Evolutionary conservation across 331 rosid species (phyloP).

Genomic region (Prunus yedoensis): DNA sequence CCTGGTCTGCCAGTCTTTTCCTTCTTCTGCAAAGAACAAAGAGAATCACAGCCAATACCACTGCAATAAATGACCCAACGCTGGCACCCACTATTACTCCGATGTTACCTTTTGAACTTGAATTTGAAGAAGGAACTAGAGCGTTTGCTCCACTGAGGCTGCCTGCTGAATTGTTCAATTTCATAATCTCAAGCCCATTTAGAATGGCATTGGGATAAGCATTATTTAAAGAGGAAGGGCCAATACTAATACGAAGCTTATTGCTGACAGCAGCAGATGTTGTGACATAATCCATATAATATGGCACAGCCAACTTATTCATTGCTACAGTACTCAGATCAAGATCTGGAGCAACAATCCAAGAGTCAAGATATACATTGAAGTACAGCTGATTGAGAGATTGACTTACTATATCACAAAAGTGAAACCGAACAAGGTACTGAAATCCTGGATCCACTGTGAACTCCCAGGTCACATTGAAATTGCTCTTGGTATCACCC

Average conservation of each 20-base stretch:
- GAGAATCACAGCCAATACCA: slow-evolving; percentile 39
- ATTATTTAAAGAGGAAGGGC: slow-evolving; percentile 37
- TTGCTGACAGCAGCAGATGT: slow-evolving; percentile 19
- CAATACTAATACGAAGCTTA: slow-evolving; percentile 54
- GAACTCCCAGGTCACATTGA: slow-evolving; percentile 81
- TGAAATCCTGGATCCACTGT: slow-evolving; percentile 62
- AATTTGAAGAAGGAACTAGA: slow-evolving; percentile 14
- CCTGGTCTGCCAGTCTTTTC: slow-evolving; percentile 36
- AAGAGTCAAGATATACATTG: slow-evolving; percentile 58
- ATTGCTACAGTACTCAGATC: slow-evolving; percentile 25
- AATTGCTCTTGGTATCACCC: slow-evolving; percentile 35
- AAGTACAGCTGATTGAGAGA: slow-evolving; percentile 57
- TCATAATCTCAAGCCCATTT: slow-evolving; percentile 89
- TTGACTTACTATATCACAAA: slow-evolving; percentile 69
- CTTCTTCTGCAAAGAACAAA: slow-evolving; percentile 47
- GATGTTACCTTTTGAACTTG: slow-evolving; percentile 46
- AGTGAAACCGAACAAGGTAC: slow-evolving; percentile 75
- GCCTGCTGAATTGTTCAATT: slow-evolving; percentile 65
- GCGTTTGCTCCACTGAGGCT: slow-evolving; percentile 44
- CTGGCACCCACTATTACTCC: slow-evolving; percentile 54
- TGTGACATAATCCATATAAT: slow-evolving; percentile 47
- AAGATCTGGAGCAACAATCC: slow-evolving; percentile 36
- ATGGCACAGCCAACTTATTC: slow-evolving; percentile 50
- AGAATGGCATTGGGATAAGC: slow-evolving; percentile 63
- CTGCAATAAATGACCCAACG: slow-evolving; percentile 38